These are phyloP conservation scores for Hemileccinum impolitum DNA, from an alignment of 768 basidiomycete genomes.

Conservation along the genomic window DNA sequence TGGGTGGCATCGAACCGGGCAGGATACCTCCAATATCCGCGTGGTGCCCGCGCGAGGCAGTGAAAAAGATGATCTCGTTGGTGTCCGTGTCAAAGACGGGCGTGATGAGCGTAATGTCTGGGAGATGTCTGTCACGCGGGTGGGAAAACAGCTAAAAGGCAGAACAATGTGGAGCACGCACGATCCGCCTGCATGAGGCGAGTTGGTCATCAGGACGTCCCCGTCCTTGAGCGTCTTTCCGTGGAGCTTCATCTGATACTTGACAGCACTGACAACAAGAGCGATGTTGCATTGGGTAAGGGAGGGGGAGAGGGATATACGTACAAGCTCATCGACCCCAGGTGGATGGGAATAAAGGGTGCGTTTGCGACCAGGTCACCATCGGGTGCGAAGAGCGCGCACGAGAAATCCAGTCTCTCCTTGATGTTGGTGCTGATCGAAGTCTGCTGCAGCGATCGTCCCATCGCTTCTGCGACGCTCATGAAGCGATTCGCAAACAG, in stretches of 20 bases:
- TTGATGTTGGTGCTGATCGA: conserved; percentile 94
- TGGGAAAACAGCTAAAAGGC: background rate
- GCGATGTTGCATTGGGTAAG: no score
- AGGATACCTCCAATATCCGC: conserved; percentile 92
- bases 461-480: conserved; percentile 97
- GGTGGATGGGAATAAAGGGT: conserved; percentile 84
- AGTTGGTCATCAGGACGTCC: conserved; percentile 92
- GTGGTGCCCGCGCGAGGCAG: conserved; percentile 91
- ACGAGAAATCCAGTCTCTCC: conserved; percentile 92
- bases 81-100: conserved; percentile 74
- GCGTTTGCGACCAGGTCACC: conserved; percentile 95
- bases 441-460: conserved; percentile 83
- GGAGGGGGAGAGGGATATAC: conserved; percentile 37
- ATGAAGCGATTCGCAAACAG: conserved; percentile 97
- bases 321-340: conserved; percentile 90
- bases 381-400: conserved; percentile 92
- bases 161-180: conserved; percentile 40
- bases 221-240: conserved; percentile 75
- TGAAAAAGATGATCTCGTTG: conserved; percentile 84
- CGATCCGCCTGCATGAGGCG: conserved; percentile 86
- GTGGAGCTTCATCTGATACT: conserved; percentile 82
- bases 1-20: conserved; percentile 95
- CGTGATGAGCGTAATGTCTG: conserved; percentile 91
- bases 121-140: conserved; percentile 52
- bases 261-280: conserved; percentile 58